Evolutionary conservation across 495 filamentous ascomycete species (phyloP), one percentile per base, ranked within the genome.

Genomic region (Neurospora sp.): DNA sequence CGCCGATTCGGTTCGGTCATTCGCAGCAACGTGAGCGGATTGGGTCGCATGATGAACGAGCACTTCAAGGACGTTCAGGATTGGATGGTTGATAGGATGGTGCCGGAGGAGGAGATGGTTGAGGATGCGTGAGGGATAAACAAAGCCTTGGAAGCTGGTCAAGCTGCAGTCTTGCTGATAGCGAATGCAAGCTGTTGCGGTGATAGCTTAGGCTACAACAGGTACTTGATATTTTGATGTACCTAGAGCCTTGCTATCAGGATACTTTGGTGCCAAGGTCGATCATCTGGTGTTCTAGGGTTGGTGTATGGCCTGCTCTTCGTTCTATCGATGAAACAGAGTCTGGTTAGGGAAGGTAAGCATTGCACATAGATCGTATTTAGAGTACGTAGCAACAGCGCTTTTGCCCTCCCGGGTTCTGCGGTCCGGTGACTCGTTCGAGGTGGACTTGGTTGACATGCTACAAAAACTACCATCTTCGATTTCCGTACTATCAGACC

Each of bases 41-140:
- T 93, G 37, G 87, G 86, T n/a, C 83, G 86, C 35, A 93, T 93
- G 91, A 85, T 93, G 79, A 78, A 82, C 14, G 80, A 82, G 40
- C 89, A 93, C 80, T 83, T 85, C 40, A 75, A 80, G 1, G 88
- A 91, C 18, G 88, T 88, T 1, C 85, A 83, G 73, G 72, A 83
- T 22, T 92, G 85, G 83, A 84, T 92, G 65, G 61, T 78, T 71
- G 83, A 82, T 10, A 84, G 86, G 68, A 78, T 85, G 4, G 80
- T 78, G 18, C 20, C 44, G 16, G 74, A 72, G n/a, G 72, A 72
- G 27, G 81, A 84, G 27, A 65, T 65, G 53, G 53, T 65, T 12
- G 53, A 65, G 4, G 53, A 65, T 35, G 27, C 27, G 44, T 48
- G 44, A 48, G 9, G 22, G 40, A 40, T 12, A 40, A 12, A 37